Conservation (phyloP, 2,329 filamentous ascomycete genomes). For the Cadophora malorum region DNA sequence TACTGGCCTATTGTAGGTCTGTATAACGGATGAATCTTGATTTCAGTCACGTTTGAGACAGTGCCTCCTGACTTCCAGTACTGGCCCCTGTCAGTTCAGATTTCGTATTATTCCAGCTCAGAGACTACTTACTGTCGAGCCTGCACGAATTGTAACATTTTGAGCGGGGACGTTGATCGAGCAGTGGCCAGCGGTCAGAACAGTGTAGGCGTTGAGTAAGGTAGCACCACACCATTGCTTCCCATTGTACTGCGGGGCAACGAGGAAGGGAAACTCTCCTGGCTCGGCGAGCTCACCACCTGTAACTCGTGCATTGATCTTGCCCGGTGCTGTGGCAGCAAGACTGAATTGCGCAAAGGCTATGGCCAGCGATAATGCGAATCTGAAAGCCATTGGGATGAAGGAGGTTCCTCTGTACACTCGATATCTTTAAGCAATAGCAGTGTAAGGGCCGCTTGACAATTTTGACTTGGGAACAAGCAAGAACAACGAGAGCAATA, state of each 20-base stretch:
- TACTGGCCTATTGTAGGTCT: conserved; percentile 22
- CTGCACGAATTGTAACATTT: conserved; percentile 35
- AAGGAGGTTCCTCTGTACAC: not conserved
- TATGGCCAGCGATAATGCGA: conserved; percentile 11
- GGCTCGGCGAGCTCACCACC: conserved; percentile 30
- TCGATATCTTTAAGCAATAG: conserved; percentile 15
- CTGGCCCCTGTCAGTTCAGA: conserved; percentile 22
- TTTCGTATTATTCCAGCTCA: conserved; percentile 15
- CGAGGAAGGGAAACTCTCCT: conserved; percentile 38
- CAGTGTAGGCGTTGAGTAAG: conserved; percentile 36
- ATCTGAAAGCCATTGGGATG: conserved; percentile 16
- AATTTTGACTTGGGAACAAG: not conserved
- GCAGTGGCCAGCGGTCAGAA: conserved; percentile 39
- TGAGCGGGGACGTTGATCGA: conserved; percentile 26
- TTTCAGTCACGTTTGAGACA: conserved; percentile 24
- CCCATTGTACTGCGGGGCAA: conserved; percentile 27
- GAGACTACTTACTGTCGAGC: conserved; percentile 33
- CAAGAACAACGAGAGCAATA: conserved; percentile 1
- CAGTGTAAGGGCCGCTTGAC: not conserved
- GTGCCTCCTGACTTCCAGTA: conserved; percentile 34
- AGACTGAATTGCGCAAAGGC: conserved; percentile 17
- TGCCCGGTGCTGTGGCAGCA: conserved; percentile 16
- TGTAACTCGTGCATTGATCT: conserved; percentile 18
- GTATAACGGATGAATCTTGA: conserved; percentile 34
- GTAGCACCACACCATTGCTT: conserved; percentile 36